These are phyloP conservation scores for Dothistroma septosporum DNA, from an alignment of 2,329 filamentous ascomycete species.

Conservation along the genomic window DNA sequence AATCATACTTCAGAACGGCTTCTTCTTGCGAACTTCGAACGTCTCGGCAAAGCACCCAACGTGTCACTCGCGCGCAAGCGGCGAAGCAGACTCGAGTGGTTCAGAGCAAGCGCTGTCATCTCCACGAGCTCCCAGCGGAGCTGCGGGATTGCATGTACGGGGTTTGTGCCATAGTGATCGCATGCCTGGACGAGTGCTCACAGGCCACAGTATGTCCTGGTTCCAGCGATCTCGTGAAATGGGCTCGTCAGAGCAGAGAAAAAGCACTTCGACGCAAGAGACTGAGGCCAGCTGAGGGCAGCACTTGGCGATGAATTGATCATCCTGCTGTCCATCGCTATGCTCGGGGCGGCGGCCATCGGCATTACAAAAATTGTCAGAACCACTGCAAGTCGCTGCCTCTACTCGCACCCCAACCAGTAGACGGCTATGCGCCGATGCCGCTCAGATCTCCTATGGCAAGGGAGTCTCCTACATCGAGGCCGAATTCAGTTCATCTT, in stretches of 20 bases:
- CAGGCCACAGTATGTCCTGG: too few relatives aligned
- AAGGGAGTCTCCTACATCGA: not conserved
- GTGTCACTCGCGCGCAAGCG: too few relatives aligned
- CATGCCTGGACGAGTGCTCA: too few relatives aligned
- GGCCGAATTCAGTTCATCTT: not conserved
- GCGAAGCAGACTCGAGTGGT: not conserved
- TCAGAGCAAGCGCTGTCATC: not conserved
- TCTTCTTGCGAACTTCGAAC: too few relatives aligned
- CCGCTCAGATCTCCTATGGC: not conserved
- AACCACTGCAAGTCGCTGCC: not conserved
- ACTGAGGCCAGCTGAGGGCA: too few relatives aligned
- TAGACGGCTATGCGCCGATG: not conserved
- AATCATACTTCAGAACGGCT: too few relatives aligned
- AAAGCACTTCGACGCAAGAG: too few relatives aligned
- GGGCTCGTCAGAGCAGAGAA: too few relatives aligned
- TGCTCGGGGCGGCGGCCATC: not conserved
- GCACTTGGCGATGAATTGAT: too few relatives aligned
- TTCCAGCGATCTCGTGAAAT: too few relatives aligned
- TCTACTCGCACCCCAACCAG: not conserved
- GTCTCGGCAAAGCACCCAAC: too few relatives aligned
- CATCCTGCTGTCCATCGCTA: too few relatives aligned
- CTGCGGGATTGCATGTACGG: not conserved
- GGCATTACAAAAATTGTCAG: not conserved
- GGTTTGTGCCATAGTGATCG: not conserved
- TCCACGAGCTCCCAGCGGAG: not conserved